Percentiles rank a stretch among this genome's conserved stretches.
phyloP scores from a whole-genome alignment of 768 basidiomycete species.

The Rhodotorula kratochvilovae region DNA sequence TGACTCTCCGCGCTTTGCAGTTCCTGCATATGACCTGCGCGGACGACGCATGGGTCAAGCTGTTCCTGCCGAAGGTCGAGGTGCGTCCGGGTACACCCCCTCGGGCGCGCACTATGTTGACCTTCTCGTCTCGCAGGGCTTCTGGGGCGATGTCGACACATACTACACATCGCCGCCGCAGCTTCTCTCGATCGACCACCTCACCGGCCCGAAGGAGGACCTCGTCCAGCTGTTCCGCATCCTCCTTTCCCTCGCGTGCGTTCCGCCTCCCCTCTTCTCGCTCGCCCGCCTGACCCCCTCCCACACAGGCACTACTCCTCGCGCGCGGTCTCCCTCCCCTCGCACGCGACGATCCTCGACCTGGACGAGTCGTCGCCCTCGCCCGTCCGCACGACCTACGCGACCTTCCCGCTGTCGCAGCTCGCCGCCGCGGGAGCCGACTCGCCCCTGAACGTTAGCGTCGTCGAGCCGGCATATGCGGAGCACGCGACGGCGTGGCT shows the following conservation, averaged over 20 bases:
- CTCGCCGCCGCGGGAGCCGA: not conserved
- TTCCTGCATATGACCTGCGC: constrained; percentile 29
- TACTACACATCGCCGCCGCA: constrained; percentile 18
- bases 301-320: constrained; percentile 10
- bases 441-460: not conserved
- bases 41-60: constrained; percentile 14
- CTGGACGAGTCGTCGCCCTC: not conserved
- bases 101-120: not conserved
- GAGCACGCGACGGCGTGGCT: not conserved
- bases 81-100: not conserved
- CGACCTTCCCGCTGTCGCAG: constrained; percentile 16
- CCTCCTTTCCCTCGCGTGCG: constrained; percentile 8
- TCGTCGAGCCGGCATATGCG: constrained; percentile 17
- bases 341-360: constrained; percentile 1
- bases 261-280: not conserved
- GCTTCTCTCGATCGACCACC: constrained; percentile 4
- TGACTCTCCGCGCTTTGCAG: not conserved
- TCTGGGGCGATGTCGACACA: constrained; percentile 29
- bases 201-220: not conserved
- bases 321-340: constrained; percentile 8
- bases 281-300: not conserved
- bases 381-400: not conserved
- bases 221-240: constrained; percentile 3
- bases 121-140: not conserved
- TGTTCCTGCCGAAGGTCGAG: constrained; percentile 14